phyloP scores from a whole-genome alignment of 1,139 yeast genomes.

The Pichia sp. region DNA sequence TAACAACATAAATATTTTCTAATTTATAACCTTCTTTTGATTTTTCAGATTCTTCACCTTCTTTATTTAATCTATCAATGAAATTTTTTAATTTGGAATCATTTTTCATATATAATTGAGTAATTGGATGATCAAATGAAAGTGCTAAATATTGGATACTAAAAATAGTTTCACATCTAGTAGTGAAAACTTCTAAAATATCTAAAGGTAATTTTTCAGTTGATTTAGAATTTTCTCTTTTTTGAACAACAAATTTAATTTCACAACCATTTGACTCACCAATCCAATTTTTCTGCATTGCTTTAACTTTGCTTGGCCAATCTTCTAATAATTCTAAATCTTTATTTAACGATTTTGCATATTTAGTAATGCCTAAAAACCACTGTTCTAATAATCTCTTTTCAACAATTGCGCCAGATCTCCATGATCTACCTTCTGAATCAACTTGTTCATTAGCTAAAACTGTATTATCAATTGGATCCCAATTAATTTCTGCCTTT shows the following conservation, averaged over 20 bases:
- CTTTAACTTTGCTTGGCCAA: conserved; percentile 87
- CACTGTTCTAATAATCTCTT: conserved; percentile 77
- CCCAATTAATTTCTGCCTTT: conserved; percentile 93
- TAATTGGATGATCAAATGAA: conserved; percentile 64
- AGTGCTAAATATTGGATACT: conserved; percentile 81
- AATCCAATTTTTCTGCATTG: conserved; percentile 93
- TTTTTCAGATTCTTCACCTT: conserved; percentile 30
- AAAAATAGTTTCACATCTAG: conserved; percentile 82
- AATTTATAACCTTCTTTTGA: conserved; percentile 58
- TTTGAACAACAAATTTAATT: conserved; percentile 37
- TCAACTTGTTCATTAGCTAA: conserved; percentile 97
- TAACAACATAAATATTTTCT: conserved; percentile 39
- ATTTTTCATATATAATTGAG: conserved; percentile 31
- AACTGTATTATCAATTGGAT: conserved; percentile 90
- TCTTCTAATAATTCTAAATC: conserved; percentile 56
- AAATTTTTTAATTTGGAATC: conserved; percentile 43
- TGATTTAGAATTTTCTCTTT: conserved; percentile 8
- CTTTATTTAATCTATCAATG: conserved; percentile 33
- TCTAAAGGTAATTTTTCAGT: conserved; percentile 17
- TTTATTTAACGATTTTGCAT: conserved; percentile 55
- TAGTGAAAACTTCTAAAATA: conserved; percentile 59
- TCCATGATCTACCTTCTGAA: conserved; percentile 84
- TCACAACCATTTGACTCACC: conserved; percentile 84
- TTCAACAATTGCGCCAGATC: conserved; percentile 93
- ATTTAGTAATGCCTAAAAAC: conserved; percentile 85